Evolutionary conservation across 768 basidiomycete genomes (phyloP).

Genomic region (Lactarius deliciosus): DNA sequence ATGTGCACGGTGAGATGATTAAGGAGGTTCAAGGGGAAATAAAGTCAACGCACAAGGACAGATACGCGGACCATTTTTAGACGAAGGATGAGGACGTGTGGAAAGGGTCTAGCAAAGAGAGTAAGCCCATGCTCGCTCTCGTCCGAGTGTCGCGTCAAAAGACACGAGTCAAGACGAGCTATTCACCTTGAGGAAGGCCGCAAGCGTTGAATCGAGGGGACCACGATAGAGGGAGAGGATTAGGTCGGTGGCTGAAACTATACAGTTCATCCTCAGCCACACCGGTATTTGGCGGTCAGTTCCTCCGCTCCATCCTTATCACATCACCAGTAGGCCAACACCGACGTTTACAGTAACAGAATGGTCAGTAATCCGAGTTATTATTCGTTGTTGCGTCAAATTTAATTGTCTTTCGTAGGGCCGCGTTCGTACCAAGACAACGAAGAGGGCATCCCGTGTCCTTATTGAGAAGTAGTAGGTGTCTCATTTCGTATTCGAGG

Average conservation of each 20-base stretch:
- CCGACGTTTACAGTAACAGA: slow-evolving; percentile 31
- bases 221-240: neutral
- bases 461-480: slow-evolving; percentile 99
- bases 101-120: slow-evolving; percentile 30
- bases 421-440: slow-evolving; percentile 99
- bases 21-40: neutral
- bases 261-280: slow-evolving; percentile 40
- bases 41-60: slow-evolving; percentile 54
- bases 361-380: slow-evolving; percentile 47
- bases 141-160: slow-evolving; percentile 84
- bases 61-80: slow-evolving; percentile 84
- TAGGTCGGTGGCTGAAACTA: slow-evolving; percentile 31
- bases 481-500: neutral
- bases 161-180: slow-evolving; percentile 70
- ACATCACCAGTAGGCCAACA: slow-evolving; percentile 25
- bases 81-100: slow-evolving; percentile 19
- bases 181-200: slow-evolving; percentile 48
- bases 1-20: slow-evolving; percentile 19
- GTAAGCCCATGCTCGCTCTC: slow-evolving; percentile 52
- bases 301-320: slow-evolving; percentile 25
- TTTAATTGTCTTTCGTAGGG: slow-evolving; percentile 53
- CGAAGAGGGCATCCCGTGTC: slow-evolving; percentile 98
- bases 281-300: slow-evolving; percentile 33
- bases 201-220: slow-evolving; percentile 28
- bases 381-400: neutral